Base-by-base conservation (phyloP, 2,329 filamentous ascomycete species). In the Rhinocladiella similis region DNA sequence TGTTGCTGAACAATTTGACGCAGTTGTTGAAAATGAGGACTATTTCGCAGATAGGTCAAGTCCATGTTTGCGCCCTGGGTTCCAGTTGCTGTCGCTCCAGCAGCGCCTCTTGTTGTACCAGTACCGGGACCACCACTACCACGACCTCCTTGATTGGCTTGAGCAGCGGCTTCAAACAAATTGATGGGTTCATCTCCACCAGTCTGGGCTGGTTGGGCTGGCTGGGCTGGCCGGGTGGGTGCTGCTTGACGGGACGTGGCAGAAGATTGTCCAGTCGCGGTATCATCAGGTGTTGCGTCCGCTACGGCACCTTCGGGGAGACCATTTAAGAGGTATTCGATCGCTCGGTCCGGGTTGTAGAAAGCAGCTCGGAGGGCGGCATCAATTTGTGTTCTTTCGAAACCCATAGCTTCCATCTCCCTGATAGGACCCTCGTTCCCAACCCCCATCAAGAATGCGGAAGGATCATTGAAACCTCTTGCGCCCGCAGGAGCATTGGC, bases 341-440 rank as follows among this genome's bases (percentile, higher is more conserved):
- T 93, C 52, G 94, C 94, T 67, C 94, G 91, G 73, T 97, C 93
- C 13, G 93, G 91, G 77, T 99, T 99, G 81, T 89, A 95, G 75
- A 90, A 99, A 13, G 94, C 94, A 62, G 94, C 94, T 69, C 93
- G 89, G 88, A 99, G 94, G 50, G 94, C 94, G 47, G 88, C 85
- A 66, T 97, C 91, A 65, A 97, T 96, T 70, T 96, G 89, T 50
- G 85, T 79, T 69, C 92, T 84, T 68, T 90, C 85, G 66, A 99
- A 99, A 7, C 94, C 94, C 94, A 99, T 99, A 64, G 88, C 88
- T 76, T 96, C 92, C 91, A 99, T 96, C 71, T 92, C 91, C 47
- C 88, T 83, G 68, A 97, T 88, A 36, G 91, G 91, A 65, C 87
- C 85, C 61, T 89, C 84, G 65, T 91, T 86, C 73, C 93, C 88